Evolutionary conservation across 805 yeast species (phyloP).

Genomic region (Isabelozyma gotoi): DNA sequence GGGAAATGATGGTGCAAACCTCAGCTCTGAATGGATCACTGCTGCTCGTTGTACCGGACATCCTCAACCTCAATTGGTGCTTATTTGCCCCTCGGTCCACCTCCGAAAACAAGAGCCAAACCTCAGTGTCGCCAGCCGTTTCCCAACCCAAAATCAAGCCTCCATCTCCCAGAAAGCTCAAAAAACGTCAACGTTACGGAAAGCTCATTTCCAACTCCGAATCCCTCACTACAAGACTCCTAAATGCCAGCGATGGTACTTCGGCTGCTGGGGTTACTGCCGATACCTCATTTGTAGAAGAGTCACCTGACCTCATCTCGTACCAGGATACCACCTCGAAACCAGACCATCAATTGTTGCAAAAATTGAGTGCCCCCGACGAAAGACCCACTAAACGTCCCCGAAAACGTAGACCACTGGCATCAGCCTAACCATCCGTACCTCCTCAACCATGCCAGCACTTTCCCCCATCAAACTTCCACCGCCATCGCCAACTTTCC

Average conservation of each 20-base stretch:
- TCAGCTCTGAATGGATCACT: slow-evolving; percentile 8
- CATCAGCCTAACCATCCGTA: no score
- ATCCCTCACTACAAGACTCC: slow-evolving; percentile 4
- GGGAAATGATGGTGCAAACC: slow-evolving; percentile 47
- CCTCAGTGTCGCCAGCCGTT: slow-evolving; percentile 1
- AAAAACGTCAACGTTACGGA: slow-evolving; percentile 45
- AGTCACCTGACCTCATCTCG: not conserved
- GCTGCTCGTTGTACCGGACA: slow-evolving; percentile 31
- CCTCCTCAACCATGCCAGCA: not conserved
- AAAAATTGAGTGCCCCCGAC: not conserved
- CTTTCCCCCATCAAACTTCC: not conserved
- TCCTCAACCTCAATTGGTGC: slow-evolving; percentile 54
- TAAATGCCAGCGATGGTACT: no score
- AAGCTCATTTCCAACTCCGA: slow-evolving; percentile 39
- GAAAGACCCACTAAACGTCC: no score
- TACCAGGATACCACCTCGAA: not conserved
- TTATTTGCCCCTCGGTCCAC: slow-evolving; percentile 46
- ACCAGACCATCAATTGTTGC: not conserved
- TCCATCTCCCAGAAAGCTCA: slow-evolving; percentile 55
- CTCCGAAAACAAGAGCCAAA: slow-evolving; percentile 15
- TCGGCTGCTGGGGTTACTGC: no score
- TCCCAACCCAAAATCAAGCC: slow-evolving; percentile 29
- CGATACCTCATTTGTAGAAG: not conserved
- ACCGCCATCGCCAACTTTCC: not conserved
- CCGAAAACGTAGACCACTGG: no score